phyloP scores from a whole-genome alignment of 495 filamentous ascomycete species.

The Xylaria palmicola region DNA sequence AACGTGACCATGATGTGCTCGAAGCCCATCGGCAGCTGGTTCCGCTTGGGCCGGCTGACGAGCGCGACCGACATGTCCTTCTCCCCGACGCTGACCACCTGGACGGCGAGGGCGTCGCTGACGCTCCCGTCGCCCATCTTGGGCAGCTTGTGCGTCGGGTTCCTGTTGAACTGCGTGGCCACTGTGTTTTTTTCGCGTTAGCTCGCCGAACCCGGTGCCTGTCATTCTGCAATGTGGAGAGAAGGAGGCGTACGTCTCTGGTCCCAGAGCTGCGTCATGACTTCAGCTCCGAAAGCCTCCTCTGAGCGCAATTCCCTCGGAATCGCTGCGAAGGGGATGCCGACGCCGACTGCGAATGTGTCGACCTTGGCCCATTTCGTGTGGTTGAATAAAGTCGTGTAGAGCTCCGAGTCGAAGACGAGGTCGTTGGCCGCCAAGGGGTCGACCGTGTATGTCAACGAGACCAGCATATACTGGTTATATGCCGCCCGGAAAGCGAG shows the following conservation, averaged over 20 bases:
- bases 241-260: conserved; percentile 11
- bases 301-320: not conserved
- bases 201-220: too few species aligned
- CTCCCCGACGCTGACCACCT: conserved; percentile 15
- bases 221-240: not conserved
- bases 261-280: conserved; percentile 14
- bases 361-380: conserved; percentile 18
- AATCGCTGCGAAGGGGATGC: not conserved
- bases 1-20: conserved; percentile 14
- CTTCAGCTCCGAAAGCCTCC: conserved; percentile 5
- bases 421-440: conserved; percentile 4
- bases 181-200: conserved; percentile 11
- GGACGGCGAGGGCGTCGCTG: conserved; percentile 4
- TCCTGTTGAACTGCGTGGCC: conserved; percentile 8
- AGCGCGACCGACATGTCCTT: conserved; percentile 16
- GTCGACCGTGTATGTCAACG: conserved; percentile 9
- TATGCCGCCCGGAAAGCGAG: conserved; percentile 10
- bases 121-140: conserved; percentile 13
- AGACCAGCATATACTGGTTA: conserved; percentile 11
- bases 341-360: conserved; percentile 13
- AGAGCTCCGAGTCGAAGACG: conserved; percentile 13
- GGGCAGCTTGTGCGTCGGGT: not conserved
- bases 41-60: conserved; percentile 9
- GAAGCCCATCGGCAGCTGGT: conserved; percentile 14
- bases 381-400: conserved; percentile 13